phyloP scores from a whole-genome alignment of 306 rosid genomes.

The Sechiopsis laciniata region DNA sequence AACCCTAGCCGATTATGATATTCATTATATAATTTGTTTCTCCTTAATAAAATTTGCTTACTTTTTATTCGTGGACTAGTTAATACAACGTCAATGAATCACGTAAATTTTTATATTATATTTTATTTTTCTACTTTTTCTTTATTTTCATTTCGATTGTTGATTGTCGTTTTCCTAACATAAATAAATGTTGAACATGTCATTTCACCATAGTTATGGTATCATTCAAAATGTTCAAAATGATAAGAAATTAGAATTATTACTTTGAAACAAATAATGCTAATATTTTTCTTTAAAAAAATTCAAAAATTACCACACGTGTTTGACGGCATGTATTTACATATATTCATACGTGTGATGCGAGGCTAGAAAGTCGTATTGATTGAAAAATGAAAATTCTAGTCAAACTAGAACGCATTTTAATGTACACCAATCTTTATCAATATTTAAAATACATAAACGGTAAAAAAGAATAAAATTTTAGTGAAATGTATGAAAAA shows the following conservation, averaged over 20 bases:
- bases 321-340: background rate
- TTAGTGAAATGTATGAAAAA: no score
- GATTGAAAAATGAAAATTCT: background rate
- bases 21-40: no score
- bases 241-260: background rate
- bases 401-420: background rate
- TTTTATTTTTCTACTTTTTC: no score
- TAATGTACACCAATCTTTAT: background rate
- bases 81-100: no score
- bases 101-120: no score
- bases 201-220: background rate
- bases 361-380: background rate
- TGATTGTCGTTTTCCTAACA: no score
- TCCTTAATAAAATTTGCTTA: no score
- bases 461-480: no score
- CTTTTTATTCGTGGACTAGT: no score
- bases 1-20: no score
- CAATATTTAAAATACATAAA: background rate
- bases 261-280: background rate
- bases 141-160: no score
- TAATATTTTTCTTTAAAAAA: background rate
- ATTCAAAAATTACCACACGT: background rate
- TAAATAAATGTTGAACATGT: background rate
- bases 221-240: background rate
- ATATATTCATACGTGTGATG: background rate